Conservation (phyloP, 768 basidiomycete species). For the Mycena rosella region DNA sequence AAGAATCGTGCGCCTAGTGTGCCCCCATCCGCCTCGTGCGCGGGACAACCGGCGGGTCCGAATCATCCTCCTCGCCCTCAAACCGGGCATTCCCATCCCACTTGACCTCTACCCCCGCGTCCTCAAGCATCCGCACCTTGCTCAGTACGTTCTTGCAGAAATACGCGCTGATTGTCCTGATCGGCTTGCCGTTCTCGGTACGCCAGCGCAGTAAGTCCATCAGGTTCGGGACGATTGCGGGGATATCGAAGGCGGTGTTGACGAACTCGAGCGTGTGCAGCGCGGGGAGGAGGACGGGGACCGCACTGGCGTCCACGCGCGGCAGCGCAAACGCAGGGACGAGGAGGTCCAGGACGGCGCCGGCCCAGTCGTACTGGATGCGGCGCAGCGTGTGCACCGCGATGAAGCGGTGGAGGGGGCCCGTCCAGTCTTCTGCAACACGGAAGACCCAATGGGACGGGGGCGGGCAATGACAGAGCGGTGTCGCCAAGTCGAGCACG, state of each 20-base stretch:
- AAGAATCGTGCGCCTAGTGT: neutral
- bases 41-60: neutral
- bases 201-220: neutral
- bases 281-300: neutral
- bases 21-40: neutral
- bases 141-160: slow-evolving; percentile 14
- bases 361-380: slow-evolving; percentile 14
- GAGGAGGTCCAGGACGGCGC: neutral
- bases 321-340: too few relatives aligned
- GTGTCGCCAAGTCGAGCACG: slow-evolving; percentile 5
- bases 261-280: slow-evolving; percentile 8
- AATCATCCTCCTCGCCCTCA: neutral
- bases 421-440: neutral
- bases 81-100: slow-evolving; percentile 4
- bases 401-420: neutral
- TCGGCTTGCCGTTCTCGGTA: neutral
- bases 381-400: neutral
- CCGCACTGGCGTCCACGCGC: neutral
- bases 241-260: slow-evolving; percentile 15
- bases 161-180: neutral
- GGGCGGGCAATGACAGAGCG: neutral
- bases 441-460: neutral
- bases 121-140: neutral
- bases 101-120: neutral
- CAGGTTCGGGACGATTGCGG: slow-evolving; percentile 1